Evolutionary conservation across 495 filamentous ascomycete genomes (phyloP).

Genomic region (Aspergillus coremiiformis): DNA sequence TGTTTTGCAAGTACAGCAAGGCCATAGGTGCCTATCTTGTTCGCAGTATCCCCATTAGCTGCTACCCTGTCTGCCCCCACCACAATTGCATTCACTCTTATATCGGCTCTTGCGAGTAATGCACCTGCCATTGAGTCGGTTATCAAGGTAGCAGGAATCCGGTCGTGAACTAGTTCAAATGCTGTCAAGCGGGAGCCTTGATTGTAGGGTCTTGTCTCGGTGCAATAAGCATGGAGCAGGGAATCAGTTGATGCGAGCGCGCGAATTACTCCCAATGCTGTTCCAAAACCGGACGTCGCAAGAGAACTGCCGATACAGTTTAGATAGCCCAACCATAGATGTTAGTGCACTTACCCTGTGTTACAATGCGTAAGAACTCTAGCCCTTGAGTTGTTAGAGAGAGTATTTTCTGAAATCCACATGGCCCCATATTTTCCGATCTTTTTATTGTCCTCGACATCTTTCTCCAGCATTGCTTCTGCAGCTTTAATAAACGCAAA

Average conservation of each 20-base stretch:
- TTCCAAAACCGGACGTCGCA: slow-evolving; percentile 93
- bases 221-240: slow-evolving; percentile 82
- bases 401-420: slow-evolving; percentile 60
- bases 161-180: slow-evolving; percentile 88
- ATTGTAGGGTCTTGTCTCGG: slow-evolving; percentile 96
- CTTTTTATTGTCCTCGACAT: slow-evolving; percentile 73
- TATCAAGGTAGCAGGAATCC: slow-evolving; percentile 86
- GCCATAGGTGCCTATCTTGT: slow-evolving; percentile 96
- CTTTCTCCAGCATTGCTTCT: slow-evolving; percentile 80
- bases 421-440: slow-evolving; percentile 79
- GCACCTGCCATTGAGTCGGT: slow-evolving; percentile 96
- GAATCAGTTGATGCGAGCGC: slow-evolving; percentile 57
- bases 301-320: slow-evolving; percentile 53
- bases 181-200: slow-evolving; percentile 93
- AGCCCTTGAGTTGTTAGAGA: slow-evolving; percentile 36
- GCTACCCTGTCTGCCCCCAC: slow-evolving; percentile 95
- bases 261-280: slow-evolving; percentile 88
- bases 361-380: slow-evolving; percentile 94
- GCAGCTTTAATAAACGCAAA: slow-evolving; percentile 66
- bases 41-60: slow-evolving; percentile 94
- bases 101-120: slow-evolving; percentile 55
- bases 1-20: slow-evolving; percentile 78
- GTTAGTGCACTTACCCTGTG: slow-evolving; percentile 57
- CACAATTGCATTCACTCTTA: slow-evolving; percentile 72
- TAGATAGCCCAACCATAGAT: not conserved